These are phyloP conservation scores for Fraxinus baroniana DNA, from an alignment of 305 asterid species.

Conservation along the genomic window DNA sequence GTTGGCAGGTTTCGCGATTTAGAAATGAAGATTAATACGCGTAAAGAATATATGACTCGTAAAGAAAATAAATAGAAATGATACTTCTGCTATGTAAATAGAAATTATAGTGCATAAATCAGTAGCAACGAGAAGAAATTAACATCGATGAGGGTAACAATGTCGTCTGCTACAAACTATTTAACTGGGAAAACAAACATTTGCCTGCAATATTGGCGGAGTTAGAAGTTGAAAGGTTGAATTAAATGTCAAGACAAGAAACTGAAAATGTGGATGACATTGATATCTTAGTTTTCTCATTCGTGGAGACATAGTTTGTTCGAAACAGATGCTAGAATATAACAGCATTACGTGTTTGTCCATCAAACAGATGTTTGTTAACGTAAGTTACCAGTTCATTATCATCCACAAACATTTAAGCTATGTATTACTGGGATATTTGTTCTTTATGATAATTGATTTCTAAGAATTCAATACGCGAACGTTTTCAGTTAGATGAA, in stretches of 20 bases:
- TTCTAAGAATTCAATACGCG: slow-evolving; percentile 20
- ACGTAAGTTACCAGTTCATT: neutral
- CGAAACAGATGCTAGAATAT: slow-evolving; percentile 6
- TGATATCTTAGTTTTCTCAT: neutral
- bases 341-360: slow-evolving; percentile 23
- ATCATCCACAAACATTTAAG: neutral
- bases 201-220: neutral
- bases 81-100: no score
- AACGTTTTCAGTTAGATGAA: slow-evolving; percentile 13
- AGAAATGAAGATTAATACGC: neutral
- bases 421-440: neutral
- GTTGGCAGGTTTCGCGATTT: neutral
- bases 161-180: neutral
- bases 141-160: neutral
- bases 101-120: neutral
- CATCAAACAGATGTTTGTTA: slow-evolving; percentile 17
- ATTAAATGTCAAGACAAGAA: slow-evolving; percentile 34
- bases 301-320: neutral
- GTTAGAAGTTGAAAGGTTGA: slow-evolving; percentile 7
- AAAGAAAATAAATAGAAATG: no score
- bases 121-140: no score
- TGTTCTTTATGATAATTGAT: slow-evolving; percentile 18
- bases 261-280: slow-evolving; percentile 14
- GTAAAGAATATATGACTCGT: neutral
- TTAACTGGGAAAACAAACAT: neutral